Evolutionary conservation across 1,284 basidiomycete genomes (phyloP).

Genomic region (Jaminaea rosea): DNA sequence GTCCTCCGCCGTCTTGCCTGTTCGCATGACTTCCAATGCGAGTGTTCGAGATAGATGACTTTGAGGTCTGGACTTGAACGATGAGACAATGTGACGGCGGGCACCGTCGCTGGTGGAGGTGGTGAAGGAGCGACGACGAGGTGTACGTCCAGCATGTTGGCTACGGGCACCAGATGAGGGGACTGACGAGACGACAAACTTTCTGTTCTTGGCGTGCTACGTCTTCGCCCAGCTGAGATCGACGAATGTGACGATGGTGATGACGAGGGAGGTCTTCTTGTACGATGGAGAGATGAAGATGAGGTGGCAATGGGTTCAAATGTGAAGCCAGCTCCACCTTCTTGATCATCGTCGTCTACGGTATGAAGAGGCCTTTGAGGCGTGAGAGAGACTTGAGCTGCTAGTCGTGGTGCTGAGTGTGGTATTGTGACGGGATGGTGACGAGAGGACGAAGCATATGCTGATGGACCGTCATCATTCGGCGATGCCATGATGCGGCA

Average conservation of each 20-base stretch:
- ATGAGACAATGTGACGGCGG: conserved; percentile 24
- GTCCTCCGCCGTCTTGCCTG: neutral
- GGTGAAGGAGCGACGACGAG: conserved; percentile 5
- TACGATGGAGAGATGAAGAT: too few species aligned
- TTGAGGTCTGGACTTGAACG: conserved; percentile 12
- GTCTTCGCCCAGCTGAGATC: too few species aligned
- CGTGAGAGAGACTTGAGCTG: neutral
- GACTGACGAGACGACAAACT: neutral
- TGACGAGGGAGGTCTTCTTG: too few species aligned
- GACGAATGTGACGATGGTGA: too few species aligned
- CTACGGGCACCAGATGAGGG: conserved; percentile 2
- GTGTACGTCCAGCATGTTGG: conserved; percentile 1
- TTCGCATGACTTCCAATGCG: neutral
- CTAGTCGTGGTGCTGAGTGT: too few species aligned
- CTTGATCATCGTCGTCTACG: neutral
- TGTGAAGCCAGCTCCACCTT: too few species aligned
- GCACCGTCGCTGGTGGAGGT: conserved; percentile 17
- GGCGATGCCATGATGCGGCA: too few species aligned
- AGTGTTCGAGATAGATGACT: conserved; percentile 4
- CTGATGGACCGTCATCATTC: too few species aligned
- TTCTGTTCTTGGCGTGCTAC: too few species aligned
- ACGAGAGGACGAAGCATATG: too few species aligned
- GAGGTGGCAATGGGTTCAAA: too few species aligned
- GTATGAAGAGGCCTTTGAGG: neutral
- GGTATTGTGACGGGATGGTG: too few species aligned